A percentile compares a stretch with the other conserved stretches of the same genome.
These are phyloP conservation scores for Sclerotiophoma versabilis DNA, from an alignment of 2,329 filamentous ascomycete genomes.

Conservation along the genomic window DNA sequence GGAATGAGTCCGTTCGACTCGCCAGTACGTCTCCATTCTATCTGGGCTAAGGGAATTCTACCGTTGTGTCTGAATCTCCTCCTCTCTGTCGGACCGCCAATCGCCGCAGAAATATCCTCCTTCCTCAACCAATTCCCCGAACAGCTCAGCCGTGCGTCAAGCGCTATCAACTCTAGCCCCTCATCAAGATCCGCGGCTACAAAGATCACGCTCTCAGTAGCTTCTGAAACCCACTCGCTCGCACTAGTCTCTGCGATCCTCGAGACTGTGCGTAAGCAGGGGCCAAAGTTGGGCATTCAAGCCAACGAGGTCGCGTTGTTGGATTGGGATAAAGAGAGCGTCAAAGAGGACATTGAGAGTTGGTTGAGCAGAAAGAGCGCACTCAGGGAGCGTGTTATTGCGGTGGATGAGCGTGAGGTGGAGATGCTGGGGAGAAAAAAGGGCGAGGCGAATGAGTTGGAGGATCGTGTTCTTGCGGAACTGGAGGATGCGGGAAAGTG, in stretches of 20 bases:
- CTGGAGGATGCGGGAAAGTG: constrained; percentile 47
- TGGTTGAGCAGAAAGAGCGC: constrained; percentile 74
- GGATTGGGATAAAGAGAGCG: constrained; percentile 73
- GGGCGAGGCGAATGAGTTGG: constrained; percentile 64
- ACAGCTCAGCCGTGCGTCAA: constrained; percentile 75
- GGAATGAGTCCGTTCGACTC: constrained; percentile 81
- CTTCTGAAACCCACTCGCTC: constrained; percentile 80
- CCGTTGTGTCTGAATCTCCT: constrained; percentile 90
- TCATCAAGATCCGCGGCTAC: constrained; percentile 34
- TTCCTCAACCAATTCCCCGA: constrained; percentile 90
- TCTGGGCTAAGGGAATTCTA: constrained; percentile 88
- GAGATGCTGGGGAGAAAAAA: constrained; percentile 59
- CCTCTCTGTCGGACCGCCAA: constrained; percentile 77
- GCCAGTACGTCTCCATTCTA: constrained; percentile 77
- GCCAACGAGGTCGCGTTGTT: constrained; percentile 72
- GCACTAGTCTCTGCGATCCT: constrained; percentile 78
- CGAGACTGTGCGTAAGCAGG: constrained; percentile 65
- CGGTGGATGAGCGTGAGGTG: constrained; percentile 74
- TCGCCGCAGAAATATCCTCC: constrained; percentile 82
- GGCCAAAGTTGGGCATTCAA: constrained; percentile 56
- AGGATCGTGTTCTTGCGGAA: constrained; percentile 72
- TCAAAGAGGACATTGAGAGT: constrained; percentile 84
- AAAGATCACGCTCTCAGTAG: constrained; percentile 75
- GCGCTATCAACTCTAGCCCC: constrained; percentile 68
- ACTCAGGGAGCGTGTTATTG: constrained; percentile 75